Base-by-base conservation (phyloP, 768 basidiomycete species). In the Lentinula sp. region DNA sequence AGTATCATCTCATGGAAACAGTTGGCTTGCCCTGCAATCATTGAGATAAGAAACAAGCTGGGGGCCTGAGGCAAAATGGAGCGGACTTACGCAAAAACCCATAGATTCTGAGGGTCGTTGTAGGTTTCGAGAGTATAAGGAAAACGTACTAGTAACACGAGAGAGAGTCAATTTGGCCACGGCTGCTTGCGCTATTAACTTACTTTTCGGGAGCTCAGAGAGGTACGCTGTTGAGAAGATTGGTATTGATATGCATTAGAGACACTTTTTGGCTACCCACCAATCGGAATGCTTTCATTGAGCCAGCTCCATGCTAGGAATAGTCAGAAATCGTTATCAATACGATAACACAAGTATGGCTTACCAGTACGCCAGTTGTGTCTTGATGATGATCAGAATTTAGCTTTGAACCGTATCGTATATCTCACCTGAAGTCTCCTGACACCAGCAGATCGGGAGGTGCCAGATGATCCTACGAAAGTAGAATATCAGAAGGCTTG, bases 121-220 rank as follows among this genome's bases (percentile, higher is more conserved):
- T 84, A 86, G 3, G 84, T 87, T 28, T 84, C 82, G 50, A 69
- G 71, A 1, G 85, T 86, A 67, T 86, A 86, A 10, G 82, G 74
- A 72, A 86, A 86, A 37, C 83, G 82, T 66, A 80, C 83, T 84
- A 67, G 37, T 39, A 2, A 13, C 18, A 18, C 2, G 15, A n/a
- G 46, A 53, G 13, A 23, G 48, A 18, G 42, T 28, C 37, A 34
- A 43, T 35, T 21, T 18, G 3, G 37, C 37, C 32, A 32, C 51
- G 21, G 21, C 51, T 53, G 32, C 5, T n/a, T 51, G 7, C 10
- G 37, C 11, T 32, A 13, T 34, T 39, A 2, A 67, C 72, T 61
- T 59, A 75, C 76, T 62, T 51, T 67, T 62, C 16, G 77, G 76
- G 49, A 76, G 69, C 62, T 78, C 78, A 31, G 79, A 80, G 3